These are phyloP conservation scores for Cyclotella baltica DNA, from an alignment of 108 stramenopile genomes.

Conservation along the genomic window DNA sequence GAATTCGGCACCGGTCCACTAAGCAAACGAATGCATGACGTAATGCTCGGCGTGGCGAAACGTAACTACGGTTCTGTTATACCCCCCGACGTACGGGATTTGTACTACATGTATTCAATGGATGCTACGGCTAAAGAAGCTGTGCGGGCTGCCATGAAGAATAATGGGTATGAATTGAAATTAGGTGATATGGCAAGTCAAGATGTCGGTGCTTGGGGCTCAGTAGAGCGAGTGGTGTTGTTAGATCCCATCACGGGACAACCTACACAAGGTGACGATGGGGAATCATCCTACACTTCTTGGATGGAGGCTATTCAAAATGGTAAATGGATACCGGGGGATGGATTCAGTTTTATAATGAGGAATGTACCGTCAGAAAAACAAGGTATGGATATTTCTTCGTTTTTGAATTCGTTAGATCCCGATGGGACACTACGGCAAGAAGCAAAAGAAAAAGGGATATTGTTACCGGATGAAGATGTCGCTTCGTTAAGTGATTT, in stretches of 20 bases:
- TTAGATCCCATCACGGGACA: conserved; percentile 56
- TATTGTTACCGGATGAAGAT: conserved; percentile 62
- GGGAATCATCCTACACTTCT: conserved; percentile 48
- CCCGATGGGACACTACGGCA: conserved; percentile 73
- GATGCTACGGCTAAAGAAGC: conserved; percentile 88
- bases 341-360: conserved; percentile 81
- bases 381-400: conserved; percentile 65
- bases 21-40: conserved; percentile 68
- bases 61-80: conserved; percentile 33
- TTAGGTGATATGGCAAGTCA: conserved; percentile 63
- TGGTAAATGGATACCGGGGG: conserved; percentile 76
- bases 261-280: conserved; percentile 37
- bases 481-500: conserved; percentile 62
- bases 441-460: conserved; percentile 62
- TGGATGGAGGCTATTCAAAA: conserved; percentile 67
- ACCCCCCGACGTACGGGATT: conserved; percentile 52
- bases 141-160: conserved; percentile 71
- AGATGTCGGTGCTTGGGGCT: conserved; percentile 82
- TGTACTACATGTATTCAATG: conserved; percentile 75
- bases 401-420: conserved; percentile 74
- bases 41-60: conserved; percentile 52
- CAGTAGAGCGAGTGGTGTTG: conserved; percentile 68
- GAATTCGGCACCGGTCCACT: conserved; percentile 74
- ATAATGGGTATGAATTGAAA: conserved; percentile 74
- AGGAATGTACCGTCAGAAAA: conserved; percentile 76